Conservation (phyloP, 345 rosid genomes). For the Citrus trifoliata region DNA sequence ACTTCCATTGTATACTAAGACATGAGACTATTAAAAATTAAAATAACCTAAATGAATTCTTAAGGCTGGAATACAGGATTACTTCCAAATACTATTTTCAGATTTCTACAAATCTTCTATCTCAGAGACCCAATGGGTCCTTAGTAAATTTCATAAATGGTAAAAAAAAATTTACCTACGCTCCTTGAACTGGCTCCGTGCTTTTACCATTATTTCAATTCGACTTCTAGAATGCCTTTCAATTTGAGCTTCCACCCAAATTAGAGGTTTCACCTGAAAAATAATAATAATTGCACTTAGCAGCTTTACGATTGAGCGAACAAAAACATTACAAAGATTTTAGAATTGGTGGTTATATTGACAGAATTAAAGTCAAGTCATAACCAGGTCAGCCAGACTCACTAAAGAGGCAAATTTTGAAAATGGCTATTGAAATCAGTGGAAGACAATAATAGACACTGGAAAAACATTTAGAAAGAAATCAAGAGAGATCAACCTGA, state of each 20-base stretch:
- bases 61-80: neutral
- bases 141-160: neutral
- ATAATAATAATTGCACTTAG: slow-evolving; percentile 4
- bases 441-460: neutral
- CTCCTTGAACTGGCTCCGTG: slow-evolving; percentile 71
- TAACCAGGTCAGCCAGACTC: neutral
- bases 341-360: neutral
- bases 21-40: neutral
- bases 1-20: neutral
- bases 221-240: slow-evolving; percentile 76
- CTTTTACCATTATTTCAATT: slow-evolving; percentile 62
- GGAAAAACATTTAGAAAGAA: too few relatives aligned
- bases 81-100: neutral
- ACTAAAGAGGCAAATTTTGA: neutral
- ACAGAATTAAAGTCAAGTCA: neutral
- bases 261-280: slow-evolving; percentile 65
- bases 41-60: neutral
- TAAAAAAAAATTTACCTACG: slow-evolving; percentile 48
- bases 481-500: slow-evolving; percentile 40
- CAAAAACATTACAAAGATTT: neutral
- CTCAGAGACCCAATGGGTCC: neutral
- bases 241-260: slow-evolving; percentile 78
- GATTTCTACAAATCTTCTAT: neutral
- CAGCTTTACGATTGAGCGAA: neutral
- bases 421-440: neutral